phyloP scores from a whole-genome alignment of 2,329 filamentous ascomycete genomes.

The Claviceps fusiformis region DNA sequence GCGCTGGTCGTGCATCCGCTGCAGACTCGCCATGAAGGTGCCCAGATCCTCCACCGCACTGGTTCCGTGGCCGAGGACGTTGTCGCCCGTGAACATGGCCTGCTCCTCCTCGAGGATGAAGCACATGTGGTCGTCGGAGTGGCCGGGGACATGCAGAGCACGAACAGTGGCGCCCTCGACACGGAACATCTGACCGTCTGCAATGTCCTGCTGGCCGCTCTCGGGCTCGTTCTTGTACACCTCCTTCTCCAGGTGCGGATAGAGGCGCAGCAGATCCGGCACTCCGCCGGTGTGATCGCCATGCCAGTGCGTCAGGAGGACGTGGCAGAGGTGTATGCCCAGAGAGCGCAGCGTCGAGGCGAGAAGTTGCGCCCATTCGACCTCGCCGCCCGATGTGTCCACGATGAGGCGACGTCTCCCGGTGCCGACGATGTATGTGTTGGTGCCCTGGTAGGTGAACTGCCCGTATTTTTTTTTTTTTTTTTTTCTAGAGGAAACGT shows the following conservation, averaged over 20 bases:
- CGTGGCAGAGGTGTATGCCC: constrained; percentile 18
- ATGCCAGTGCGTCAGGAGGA: constrained; percentile 63
- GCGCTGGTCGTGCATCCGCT: constrained; percentile 41
- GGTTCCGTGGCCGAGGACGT: constrained; percentile 61
- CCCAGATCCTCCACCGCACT: constrained; percentile 58
- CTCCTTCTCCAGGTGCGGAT: constrained; percentile 6
- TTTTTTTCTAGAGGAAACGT: too few species aligned
- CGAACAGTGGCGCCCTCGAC: constrained; percentile 43
- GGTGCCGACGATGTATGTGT: constrained; percentile 62
- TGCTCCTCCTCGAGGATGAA: constrained; percentile 49
- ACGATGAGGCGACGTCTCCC: constrained; percentile 50
- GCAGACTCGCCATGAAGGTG: constrained; percentile 46
- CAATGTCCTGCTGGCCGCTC: constrained; percentile 22
- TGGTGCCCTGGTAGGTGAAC: constrained; percentile 48
- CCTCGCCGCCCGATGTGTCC: constrained; percentile 57
- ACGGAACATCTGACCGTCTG: constrained; percentile 35
- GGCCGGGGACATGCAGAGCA: constrained; percentile 54
- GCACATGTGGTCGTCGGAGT: constrained; percentile 57
- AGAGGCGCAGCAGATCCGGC: constrained; percentile 33
- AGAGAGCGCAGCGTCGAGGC: constrained; percentile 7
- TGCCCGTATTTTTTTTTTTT: constrained; percentile 16
- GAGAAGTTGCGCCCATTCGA: constrained; percentile 38
- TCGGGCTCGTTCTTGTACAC: constrained; percentile 47
- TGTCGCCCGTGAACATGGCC: constrained; percentile 62
- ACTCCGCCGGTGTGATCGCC: constrained; percentile 57